A percentile compares a stretch with the other conserved stretches of the same genome.
phyloP scores from a whole-genome alignment of 345 rosid genomes.

The Kernera saxatilis region DNA sequence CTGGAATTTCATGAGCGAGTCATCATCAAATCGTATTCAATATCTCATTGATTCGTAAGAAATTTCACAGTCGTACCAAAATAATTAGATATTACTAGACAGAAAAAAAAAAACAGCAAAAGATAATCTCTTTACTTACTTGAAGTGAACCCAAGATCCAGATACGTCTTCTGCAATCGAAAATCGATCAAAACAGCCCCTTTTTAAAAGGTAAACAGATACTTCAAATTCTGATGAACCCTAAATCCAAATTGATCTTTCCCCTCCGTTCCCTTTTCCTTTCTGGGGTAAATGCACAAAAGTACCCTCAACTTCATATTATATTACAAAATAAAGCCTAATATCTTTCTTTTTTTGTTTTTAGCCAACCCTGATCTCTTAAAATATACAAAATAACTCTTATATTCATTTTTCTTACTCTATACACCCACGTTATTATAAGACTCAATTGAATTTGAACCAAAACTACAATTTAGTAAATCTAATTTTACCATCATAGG shows the following conservation, averaged over 20 bases:
- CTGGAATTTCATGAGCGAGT: background rate
- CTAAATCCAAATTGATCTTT: background rate
- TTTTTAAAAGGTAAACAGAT: background rate
- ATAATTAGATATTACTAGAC: too few relatives aligned
- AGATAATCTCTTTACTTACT: constrained; percentile 5
- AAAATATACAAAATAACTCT: background rate
- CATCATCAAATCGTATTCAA: background rate
- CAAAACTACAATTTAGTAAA: background rate
- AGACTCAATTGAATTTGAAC: too few relatives aligned
- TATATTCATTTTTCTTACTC: too few relatives aligned
- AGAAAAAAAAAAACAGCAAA: background rate
- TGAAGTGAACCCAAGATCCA: constrained; percentile 16
- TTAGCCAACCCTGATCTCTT: background rate
- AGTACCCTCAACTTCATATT: background rate
- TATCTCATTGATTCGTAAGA: background rate
- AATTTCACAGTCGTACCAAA: background rate
- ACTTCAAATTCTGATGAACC: constrained; percentile 9
- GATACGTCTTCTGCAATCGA: constrained; percentile 4
- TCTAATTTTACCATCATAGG: too few relatives aligned
- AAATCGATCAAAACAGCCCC: background rate
- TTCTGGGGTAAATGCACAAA: background rate
- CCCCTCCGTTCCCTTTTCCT: background rate
- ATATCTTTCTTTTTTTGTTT: too few relatives aligned
- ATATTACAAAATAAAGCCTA: background rate
- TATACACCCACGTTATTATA: background rate